A percentile compares a stretch with the other conserved stretches of the same genome.
phyloP scores from a whole-genome alignment of 176 grass and related monocot species.

The Oryza nivara region DNA sequence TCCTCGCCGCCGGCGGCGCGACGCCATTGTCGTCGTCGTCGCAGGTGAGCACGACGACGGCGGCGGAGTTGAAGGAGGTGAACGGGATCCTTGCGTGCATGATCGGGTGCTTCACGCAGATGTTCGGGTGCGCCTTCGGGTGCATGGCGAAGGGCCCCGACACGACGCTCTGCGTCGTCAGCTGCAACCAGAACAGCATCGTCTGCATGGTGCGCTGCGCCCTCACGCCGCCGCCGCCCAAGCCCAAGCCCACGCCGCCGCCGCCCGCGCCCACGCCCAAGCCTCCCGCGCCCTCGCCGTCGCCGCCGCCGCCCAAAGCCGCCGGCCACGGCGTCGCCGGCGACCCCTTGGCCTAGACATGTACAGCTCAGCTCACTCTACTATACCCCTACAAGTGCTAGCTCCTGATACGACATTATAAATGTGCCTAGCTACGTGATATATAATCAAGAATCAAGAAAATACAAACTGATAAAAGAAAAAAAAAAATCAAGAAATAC shows the following conservation, averaged over 20 bases:
- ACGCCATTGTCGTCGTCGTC: neutral
- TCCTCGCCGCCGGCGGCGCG: neutral
- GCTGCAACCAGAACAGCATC: conserved; percentile 51
- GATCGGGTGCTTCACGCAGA: conserved; percentile 47
- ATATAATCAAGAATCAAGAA: neutral
- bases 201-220: conserved; percentile 50
- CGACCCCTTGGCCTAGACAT: neutral
- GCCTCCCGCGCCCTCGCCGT: neutral
- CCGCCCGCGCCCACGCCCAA: neutral
- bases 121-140: conserved; percentile 44
- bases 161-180: conserved; percentile 49
- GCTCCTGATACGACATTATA: neutral
- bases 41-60: neutral
- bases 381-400: neutral
- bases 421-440: neutral
- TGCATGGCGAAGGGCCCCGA: conserved; percentile 55
- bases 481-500: neutral
- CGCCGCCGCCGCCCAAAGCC: conserved; percentile 19
- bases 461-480: neutral
- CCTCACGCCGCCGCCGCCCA: conserved; percentile 26
- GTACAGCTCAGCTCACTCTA: neutral
- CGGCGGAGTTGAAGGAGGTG: neutral
- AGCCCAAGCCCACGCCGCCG: conserved; percentile 1
- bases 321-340: neutral
- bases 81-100: conserved; percentile 36